These are phyloP conservation scores for Cytospora chrysosperma DNA, from an alignment of 2,329 filamentous ascomycete genomes.

Conservation along the genomic window DNA sequence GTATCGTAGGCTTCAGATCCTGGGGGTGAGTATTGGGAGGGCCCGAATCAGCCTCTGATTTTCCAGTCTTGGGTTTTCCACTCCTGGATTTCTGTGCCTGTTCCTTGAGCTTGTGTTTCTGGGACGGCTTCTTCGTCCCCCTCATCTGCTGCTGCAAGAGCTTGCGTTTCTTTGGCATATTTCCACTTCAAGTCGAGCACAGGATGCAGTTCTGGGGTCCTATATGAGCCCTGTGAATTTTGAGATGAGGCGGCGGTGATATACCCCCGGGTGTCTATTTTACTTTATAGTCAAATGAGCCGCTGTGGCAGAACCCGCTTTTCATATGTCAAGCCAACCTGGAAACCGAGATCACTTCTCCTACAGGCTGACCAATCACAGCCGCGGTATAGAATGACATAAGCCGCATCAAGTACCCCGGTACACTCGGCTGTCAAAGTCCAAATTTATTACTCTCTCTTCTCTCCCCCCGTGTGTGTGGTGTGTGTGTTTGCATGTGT, in stretches of 20 bases:
- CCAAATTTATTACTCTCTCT: not conserved
- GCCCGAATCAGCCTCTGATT: slow-evolving; percentile 27
- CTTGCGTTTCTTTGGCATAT: slow-evolving; percentile 36
- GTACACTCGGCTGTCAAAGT: not conserved
- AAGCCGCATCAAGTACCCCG: slow-evolving; percentile 2
- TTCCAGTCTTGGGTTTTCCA: slow-evolving; percentile 9
- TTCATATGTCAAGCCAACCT: slow-evolving; percentile 5
- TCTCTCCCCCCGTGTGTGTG: no score
- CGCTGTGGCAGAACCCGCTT: slow-evolving; percentile 16
- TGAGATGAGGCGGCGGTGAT: not conserved
- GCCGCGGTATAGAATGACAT: not conserved
- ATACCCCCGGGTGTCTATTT: not conserved
- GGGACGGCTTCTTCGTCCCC: slow-evolving; percentile 24
- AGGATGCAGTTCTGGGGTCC: not conserved
- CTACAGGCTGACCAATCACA: not conserved
- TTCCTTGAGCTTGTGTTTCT: slow-evolving; percentile 34
- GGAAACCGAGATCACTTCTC: not conserved
- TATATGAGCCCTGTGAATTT: not conserved
- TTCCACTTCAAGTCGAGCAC: not conserved
- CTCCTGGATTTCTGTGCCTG: slow-evolving; percentile 28
- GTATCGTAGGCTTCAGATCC: slow-evolving; percentile 54
- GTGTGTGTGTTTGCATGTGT: no score
- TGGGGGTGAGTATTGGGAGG: slow-evolving; percentile 23
- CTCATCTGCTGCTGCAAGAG: not conserved
- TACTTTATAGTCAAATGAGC: slow-evolving; percentile 13